Conservation (phyloP, 768 basidiomycete species). For the Strobilomyces dryophilus region DNA sequence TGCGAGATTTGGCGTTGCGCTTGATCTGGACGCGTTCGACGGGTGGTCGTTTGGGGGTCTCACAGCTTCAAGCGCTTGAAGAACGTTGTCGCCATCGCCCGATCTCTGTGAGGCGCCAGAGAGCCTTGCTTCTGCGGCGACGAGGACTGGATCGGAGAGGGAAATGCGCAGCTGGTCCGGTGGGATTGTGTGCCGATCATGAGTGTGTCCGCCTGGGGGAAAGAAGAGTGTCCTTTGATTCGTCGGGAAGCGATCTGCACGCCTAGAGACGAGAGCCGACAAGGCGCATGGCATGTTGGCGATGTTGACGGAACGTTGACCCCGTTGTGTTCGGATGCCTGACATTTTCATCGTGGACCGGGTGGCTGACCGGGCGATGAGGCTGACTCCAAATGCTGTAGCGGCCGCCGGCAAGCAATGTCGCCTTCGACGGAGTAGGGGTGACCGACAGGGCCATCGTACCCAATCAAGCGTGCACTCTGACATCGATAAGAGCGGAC, state of each 20-base stretch:
- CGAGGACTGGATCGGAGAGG: slow-evolving; percentile 21
- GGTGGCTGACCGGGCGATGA: background rate
- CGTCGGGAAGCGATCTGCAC: background rate
- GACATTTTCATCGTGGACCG: background rate
- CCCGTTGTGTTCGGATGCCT: background rate
- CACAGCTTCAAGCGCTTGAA: background rate
- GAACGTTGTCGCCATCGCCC: background rate
- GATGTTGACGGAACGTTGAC: slow-evolving; percentile 4
- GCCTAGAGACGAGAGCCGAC: slow-evolving; percentile 4
- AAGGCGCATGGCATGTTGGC: slow-evolving; percentile 10
- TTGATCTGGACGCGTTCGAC: background rate
- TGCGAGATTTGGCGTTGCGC: background rate
- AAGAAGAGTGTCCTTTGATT: slow-evolving; percentile 8
- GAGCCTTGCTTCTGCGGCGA: slow-evolving; percentile 15
- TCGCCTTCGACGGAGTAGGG: too few relatives aligned
- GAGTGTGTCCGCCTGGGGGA: slow-evolving; percentile 8
- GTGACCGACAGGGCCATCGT: too few relatives aligned
- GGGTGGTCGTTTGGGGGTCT: background rate
- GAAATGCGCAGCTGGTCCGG: slow-evolving; percentile 18
- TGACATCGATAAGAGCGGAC: too few relatives aligned
- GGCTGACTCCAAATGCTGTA: slow-evolving; percentile 6
- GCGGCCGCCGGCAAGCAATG: background rate
- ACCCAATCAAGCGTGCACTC: too few relatives aligned
- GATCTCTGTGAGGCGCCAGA: background rate
- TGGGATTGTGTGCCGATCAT: slow-evolving; percentile 10